Conservation (phyloP, 768 basidiomycete species). For the button mushroom (Agaricus bisporus) region DNA sequence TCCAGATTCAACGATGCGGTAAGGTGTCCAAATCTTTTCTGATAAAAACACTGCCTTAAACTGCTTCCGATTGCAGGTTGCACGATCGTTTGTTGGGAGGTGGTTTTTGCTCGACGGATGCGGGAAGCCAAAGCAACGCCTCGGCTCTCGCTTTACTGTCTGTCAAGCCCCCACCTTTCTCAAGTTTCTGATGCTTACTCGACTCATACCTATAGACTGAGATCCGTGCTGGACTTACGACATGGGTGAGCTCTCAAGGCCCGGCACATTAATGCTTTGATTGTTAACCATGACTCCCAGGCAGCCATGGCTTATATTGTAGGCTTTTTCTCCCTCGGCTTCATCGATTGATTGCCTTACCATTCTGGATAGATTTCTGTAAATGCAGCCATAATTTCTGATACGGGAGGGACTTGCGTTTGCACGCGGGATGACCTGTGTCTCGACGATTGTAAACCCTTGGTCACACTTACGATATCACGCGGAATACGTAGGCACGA, state of each 20-base stretch:
- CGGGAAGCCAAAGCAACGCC: conserved; percentile 55
- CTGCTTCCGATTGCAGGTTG: conserved; percentile 28
- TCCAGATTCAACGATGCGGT: conserved; percentile 25
- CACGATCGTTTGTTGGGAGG: conserved; percentile 43
- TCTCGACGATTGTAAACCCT: conserved; percentile 37
- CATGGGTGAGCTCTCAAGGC: conserved; percentile 51
- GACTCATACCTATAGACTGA: conserved; percentile 46
- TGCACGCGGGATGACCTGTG: conserved; percentile 60
- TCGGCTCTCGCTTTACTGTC: conserved; percentile 58
- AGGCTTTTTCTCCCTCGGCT: conserved; percentile 17
- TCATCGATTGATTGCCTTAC: conserved; percentile 8
- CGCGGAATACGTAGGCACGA: conserved; percentile 6
- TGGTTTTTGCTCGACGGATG: conserved; percentile 75
- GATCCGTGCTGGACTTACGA: conserved; percentile 72
- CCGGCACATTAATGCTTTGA: not conserved
- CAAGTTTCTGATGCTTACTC: not conserved
- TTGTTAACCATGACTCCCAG: conserved; percentile 22
- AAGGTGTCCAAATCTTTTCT: conserved; percentile 5
- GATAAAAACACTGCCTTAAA: not conserved
- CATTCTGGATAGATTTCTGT: conserved; percentile 59
- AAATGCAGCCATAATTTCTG: conserved; percentile 73
- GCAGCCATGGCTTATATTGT: conserved; percentile 86
- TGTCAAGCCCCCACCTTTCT: conserved; percentile 2
- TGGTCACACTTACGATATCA: too few relatives aligned
- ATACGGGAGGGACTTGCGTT: conserved; percentile 77